Evolutionary conservation across 2,329 filamentous ascomycete species (phyloP).

Genomic region (Phoma sp.): DNA sequence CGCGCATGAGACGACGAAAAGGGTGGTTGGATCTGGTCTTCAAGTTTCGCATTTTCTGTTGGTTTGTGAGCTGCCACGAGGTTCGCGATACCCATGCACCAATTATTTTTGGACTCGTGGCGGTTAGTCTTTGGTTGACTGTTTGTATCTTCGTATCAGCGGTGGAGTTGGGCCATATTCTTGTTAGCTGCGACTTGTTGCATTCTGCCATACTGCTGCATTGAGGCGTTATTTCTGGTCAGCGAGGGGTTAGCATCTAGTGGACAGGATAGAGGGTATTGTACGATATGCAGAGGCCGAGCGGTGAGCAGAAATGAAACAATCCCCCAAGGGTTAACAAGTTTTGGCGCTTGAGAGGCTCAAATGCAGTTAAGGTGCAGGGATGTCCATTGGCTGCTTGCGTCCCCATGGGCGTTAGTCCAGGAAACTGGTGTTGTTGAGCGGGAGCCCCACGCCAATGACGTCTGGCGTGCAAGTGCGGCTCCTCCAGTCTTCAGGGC

Average conservation of each 20-base stretch:
- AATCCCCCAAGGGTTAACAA: conserved; percentile 11
- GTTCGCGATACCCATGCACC: conserved; percentile 46
- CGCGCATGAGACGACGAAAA: conserved; percentile 34
- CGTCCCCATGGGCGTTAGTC: conserved; percentile 15
- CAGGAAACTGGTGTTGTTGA: conserved; percentile 22
- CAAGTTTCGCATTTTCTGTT: conserved; percentile 38
- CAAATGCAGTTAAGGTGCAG: conserved; percentile 11
- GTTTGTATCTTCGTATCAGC: conserved; percentile 37
- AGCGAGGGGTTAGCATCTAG: conserved; percentile 27
- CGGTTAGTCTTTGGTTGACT: conserved; percentile 33
- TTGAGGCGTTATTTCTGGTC: conserved; percentile 17
- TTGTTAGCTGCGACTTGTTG: conserved; percentile 32
- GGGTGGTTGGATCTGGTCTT: conserved; percentile 28
- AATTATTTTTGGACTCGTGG: conserved; percentile 39
- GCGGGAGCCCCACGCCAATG: conserved; percentile 27
- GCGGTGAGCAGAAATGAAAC: conserved; percentile 23
- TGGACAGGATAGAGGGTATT: conserved; percentile 24
- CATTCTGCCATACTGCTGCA: conserved; percentile 31
- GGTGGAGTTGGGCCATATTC: conserved; percentile 42
- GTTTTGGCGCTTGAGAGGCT: conserved; percentile 16
- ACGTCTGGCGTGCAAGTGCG: conserved; percentile 31
- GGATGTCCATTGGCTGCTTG: conserved; percentile 12
- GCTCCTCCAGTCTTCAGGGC: conserved; percentile 8
- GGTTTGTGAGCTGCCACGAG: conserved; percentile 37
- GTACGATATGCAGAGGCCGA: conserved; percentile 30